These are phyloP conservation scores for Dispira simplex DNA, from an alignment of 192 early-diverging fungal genomes.

Conservation along the genomic window DNA sequence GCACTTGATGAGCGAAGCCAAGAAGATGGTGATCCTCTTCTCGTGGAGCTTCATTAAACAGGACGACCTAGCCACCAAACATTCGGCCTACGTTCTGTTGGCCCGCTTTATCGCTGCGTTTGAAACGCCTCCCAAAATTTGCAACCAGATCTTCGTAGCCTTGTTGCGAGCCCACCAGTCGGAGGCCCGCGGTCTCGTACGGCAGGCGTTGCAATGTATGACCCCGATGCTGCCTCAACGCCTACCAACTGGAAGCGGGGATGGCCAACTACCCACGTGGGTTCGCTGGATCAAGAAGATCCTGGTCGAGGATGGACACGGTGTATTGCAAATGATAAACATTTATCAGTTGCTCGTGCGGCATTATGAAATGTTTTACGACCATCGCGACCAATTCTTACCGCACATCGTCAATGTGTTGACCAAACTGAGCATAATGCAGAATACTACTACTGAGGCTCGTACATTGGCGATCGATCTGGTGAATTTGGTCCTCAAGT, in stretches of 20 bases:
- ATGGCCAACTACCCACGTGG: constrained; percentile 53
- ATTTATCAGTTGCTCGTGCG: constrained; percentile 85
- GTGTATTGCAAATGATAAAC: constrained; percentile 71
- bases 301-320: constrained; percentile 88
- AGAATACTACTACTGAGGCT: constrained; percentile 75
- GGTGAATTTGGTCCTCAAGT: constrained; percentile 74
- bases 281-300: constrained; percentile 74
- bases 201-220: constrained; percentile 88
- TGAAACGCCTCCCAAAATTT: constrained; percentile 80
- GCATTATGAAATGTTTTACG: constrained; percentile 82
- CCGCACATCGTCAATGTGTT: constrained; percentile 76
- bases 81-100: constrained; percentile 87
- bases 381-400: constrained; percentile 76
- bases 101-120: constrained; percentile 86
- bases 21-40: constrained; percentile 90
- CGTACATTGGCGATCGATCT: constrained; percentile 76
- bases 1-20: constrained; percentile 51
- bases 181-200: constrained; percentile 74
- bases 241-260: constrained; percentile 31
- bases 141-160: constrained; percentile 74
- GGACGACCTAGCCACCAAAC: constrained; percentile 91
- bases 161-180: constrained; percentile 78
- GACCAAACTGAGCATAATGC: constrained; percentile 71
- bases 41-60: constrained; percentile 72
- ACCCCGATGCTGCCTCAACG: constrained; percentile 82